These are phyloP conservation scores for Naganishia randhawae DNA, from an alignment of 768 basidiomycete genomes.

Conservation along the genomic window DNA sequence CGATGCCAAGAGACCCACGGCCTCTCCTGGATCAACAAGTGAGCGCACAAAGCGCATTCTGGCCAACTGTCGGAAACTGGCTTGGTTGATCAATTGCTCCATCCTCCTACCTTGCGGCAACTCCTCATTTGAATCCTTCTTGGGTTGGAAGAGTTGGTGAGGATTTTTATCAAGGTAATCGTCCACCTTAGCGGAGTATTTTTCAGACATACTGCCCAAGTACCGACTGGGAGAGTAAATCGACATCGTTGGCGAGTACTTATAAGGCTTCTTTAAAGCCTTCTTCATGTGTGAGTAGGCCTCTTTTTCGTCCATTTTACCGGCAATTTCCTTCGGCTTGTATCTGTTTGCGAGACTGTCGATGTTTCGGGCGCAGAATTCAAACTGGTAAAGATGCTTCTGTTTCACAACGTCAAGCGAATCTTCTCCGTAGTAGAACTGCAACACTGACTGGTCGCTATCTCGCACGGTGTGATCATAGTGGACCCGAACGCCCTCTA, in stretches of 20 bases:
- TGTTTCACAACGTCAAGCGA: constrained; percentile 94
- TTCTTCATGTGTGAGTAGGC: constrained; percentile 83
- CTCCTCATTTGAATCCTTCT: constrained; percentile 53
- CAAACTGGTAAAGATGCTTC: constrained; percentile 88
- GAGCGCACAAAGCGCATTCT: constrained; percentile 89
- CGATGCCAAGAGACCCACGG: constrained; percentile 93
- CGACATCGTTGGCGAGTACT: constrained; percentile 69
- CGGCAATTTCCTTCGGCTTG: constrained; percentile 59
- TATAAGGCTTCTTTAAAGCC: constrained; percentile 71
- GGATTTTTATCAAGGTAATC: constrained; percentile 70
- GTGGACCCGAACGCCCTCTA: constrained; percentile 92
- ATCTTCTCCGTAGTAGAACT: constrained; percentile 96
- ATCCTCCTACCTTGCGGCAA: constrained; percentile 37
- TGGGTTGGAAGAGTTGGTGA: constrained; percentile 22
- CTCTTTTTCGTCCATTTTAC: constrained; percentile 59
- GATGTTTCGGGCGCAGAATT: constrained; percentile 85
- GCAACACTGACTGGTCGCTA: constrained; percentile 85
- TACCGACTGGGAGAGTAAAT: constrained; percentile 71
- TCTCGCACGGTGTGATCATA: constrained; percentile 98
- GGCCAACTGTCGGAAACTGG: constrained; percentile 72
- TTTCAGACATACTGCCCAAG: constrained; percentile 87
- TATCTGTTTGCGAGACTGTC: constrained; percentile 70
- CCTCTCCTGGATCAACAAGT: constrained; percentile 93
- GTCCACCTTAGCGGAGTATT: constrained; percentile 74
- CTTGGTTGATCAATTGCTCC: constrained; percentile 51